Evolutionary conservation across 192 early-diverging fungal species (phyloP), one percentile per base, ranked within the genome.

Genomic region (Chytriomyces sp.): DNA sequence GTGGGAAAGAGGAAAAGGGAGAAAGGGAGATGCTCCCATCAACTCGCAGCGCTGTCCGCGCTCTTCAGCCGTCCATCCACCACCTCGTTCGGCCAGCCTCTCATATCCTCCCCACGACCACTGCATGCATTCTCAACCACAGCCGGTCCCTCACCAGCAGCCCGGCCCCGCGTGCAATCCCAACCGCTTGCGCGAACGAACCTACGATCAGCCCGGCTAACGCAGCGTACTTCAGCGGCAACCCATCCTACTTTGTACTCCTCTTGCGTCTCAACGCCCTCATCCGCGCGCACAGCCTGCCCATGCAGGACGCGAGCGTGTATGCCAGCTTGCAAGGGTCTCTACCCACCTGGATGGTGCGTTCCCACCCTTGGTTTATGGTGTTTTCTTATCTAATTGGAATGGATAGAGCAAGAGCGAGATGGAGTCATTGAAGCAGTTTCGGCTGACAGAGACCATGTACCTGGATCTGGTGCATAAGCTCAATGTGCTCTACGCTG

Each of bases 191-290:
- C 22, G 17, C 22, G 44, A 14, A 49, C 17, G 22, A 49, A 49
- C 44, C 14, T 22, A 49, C 17, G 8, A 44, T 14, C 36, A 36
- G 26, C 36, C 59, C 19, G 8, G 59, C 36, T 41, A 64, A 38
- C 39, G 8, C 91, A 0, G 91, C 93, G 7, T 98, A 94, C 81
- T 98, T 98, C 72, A 95, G 93, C 34, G 89, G 90, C 0, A 94
- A 93, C 80, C 89, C 89, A 40, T 78, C 81, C 49, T 95, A 91
- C 82, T 89, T 89, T 74, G 86, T 90, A 36, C 75, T 90, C n/a
- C 61, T 96, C 8, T 86, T 91, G 37, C 83, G 84, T 2, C 62
- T 94, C 25, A 90, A 92, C 74, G 72, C 75, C 3, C 76, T 90
- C 34, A 78, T 85, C 58, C 49, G 78, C 14, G 75, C 82, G 39